Conservation (phyloP, 208 protist species). For the Trypanosoma cruzi region DNA sequence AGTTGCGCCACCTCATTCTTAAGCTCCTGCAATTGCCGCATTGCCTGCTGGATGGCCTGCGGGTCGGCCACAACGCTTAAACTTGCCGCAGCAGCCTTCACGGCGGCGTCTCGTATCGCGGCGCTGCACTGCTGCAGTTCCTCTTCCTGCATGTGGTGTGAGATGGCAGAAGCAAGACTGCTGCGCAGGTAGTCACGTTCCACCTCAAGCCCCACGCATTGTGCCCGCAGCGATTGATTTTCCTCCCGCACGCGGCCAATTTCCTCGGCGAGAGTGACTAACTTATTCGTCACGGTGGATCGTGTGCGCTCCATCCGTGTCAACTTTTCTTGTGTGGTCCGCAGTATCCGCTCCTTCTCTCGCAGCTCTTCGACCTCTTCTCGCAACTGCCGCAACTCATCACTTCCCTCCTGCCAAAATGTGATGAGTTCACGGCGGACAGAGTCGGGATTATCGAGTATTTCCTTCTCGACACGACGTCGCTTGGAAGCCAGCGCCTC, state of each 20-base stretch:
- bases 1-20: slow-evolving; percentile 77
- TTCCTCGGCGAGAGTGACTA: slow-evolving; percentile 56
- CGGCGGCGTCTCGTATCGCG: slow-evolving; percentile 62
- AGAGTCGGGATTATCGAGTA: slow-evolving; percentile 45
- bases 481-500: slow-evolving; percentile 43
- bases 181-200: slow-evolving; percentile 58
- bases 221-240: slow-evolving; percentile 52
- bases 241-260: slow-evolving; percentile 55
- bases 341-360: slow-evolving; percentile 36
- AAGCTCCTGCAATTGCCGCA: slow-evolving; percentile 63
- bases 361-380: slow-evolving; percentile 42
- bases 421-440: slow-evolving; percentile 58
- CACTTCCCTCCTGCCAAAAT: slow-evolving; percentile 74
- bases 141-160: slow-evolving; percentile 32
- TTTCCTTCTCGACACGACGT: slow-evolving; percentile 45
- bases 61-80: slow-evolving; percentile 66
- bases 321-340: slow-evolving; percentile 49
- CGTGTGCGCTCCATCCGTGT: slow-evolving; percentile 54
- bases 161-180: slow-evolving; percentile 27
- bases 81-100: slow-evolving; percentile 53
- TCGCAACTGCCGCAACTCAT: slow-evolving; percentile 48
- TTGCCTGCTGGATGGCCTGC: slow-evolving; percentile 52
- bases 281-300: slow-evolving; percentile 38
- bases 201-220: slow-evolving; percentile 61
- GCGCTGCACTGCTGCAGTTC: slow-evolving; percentile 49